Evolutionary conservation across 2,329 filamentous ascomycete genomes (phyloP), one percentile per base, ranked within the genome.

Genomic region (Trichoderma hamatum): DNA sequence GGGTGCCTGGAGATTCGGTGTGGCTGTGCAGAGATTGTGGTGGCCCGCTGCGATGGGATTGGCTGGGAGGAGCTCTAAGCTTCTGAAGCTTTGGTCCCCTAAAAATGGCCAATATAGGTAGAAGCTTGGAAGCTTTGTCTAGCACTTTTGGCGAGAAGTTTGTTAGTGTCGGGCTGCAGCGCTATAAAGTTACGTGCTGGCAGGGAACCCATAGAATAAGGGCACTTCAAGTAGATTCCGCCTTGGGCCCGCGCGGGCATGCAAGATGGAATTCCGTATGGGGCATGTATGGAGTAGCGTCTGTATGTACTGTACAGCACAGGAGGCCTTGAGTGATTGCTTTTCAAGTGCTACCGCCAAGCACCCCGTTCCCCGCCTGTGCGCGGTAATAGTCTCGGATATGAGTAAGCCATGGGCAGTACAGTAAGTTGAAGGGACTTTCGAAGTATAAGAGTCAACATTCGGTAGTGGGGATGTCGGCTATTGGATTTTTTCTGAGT

Each of bases 1-100:
- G 30, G 49, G 11, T 54, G 51, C 32, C 28, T 43, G 21, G 26
- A 46, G 13, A 9, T 9, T 7, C 19, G 13, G 2, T 51, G 61
- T 69, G 67, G 61, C 67, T 66, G 67, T 69, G 67, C 67, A 30
- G 28, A 19, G 21, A 39, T 19, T 24, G 3, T 11, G 43, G 30
- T 43, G 30, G 16, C 51, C 30, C 21, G n/a, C 21, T 58, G 13
- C n/a, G 52, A 51, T 58, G 32, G 32, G 32, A 26, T 54, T 26
- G 51, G 51, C 26, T 26, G 24, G 6, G 19, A 54, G 49, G 9
- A 46, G 43, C n/a, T 49, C 19, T 5, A 49, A 49, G 46, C 46
- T 21, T n/a, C 3, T 24, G 7, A 19, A 46, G 24, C 24, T 32
- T 5, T 60, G 21, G 9, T 60, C 58, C 36, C 58, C 21, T 28